phyloP scores from a whole-genome alignment of 2,329 filamentous ascomycete genomes.

The Acrocalymma vagum region DNA sequence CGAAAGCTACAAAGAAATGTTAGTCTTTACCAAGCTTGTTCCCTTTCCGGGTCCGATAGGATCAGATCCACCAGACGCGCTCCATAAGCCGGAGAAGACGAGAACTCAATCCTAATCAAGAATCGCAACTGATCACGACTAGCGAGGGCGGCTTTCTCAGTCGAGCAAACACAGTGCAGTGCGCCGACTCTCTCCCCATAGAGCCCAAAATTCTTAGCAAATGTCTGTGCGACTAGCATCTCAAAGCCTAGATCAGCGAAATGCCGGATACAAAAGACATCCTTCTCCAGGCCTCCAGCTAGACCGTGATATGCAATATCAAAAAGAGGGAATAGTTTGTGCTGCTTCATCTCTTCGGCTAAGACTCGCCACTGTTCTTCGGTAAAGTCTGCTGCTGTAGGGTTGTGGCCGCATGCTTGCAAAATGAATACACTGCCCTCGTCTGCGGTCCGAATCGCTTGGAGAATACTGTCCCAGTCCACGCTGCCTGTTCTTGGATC shows the following conservation, averaged over 20 bases:
- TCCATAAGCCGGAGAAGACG: conserved; percentile 37
- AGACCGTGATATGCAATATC: conserved; percentile 52
- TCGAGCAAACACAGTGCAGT: conserved; percentile 32
- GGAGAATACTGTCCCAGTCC: conserved; percentile 35
- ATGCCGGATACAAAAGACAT: conserved; percentile 38
- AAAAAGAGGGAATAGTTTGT: conserved; percentile 41
- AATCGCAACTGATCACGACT: conserved; percentile 36
- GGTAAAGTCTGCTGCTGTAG: conserved; percentile 45
- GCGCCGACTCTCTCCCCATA: conserved; percentile 49
- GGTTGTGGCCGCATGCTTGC: conserved; percentile 51
- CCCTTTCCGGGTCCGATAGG: no score
- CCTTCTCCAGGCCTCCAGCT: conserved; percentile 42
- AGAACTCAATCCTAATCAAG: conserved; percentile 38
- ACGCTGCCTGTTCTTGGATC: conserved; percentile 29
- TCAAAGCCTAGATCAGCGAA: conserved; percentile 37
- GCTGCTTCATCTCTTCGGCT: conserved; percentile 24
- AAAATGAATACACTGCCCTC: conserved; percentile 44
- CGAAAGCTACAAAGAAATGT: conserved; percentile 15
- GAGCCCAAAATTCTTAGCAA: conserved; percentile 52
- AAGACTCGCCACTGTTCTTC: conserved; percentile 41
- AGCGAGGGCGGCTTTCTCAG: conserved; percentile 18
- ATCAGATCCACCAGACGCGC: conserved; percentile 32
- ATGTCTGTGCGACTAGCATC: conserved; percentile 46
- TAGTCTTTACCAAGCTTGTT: conserved; percentile 15
- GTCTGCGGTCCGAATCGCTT: conserved; percentile 30